Conservation (phyloP, 2,329 filamentous ascomycete species). For the Colletotrichum sojae region DNA sequence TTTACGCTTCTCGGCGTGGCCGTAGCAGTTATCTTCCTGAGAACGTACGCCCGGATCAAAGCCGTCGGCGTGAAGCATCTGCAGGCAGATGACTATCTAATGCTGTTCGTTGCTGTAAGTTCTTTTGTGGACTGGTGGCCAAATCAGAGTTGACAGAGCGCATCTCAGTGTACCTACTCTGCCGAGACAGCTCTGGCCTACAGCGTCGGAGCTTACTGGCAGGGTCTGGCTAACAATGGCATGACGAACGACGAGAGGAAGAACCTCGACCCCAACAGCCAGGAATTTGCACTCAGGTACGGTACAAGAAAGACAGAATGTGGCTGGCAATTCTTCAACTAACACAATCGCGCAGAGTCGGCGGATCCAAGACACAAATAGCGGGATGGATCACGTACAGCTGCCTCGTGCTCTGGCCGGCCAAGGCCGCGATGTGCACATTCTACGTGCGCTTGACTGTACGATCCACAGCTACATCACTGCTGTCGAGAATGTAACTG, state of each 20-base stretch:
- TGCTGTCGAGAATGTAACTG: background rate
- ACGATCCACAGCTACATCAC: slow-evolving; percentile 8
- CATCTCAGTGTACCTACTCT: slow-evolving; percentile 24
- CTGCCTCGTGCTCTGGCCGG: slow-evolving; percentile 61
- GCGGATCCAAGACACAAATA: slow-evolving; percentile 68
- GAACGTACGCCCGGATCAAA: slow-evolving; percentile 64
- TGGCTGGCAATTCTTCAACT: background rate
- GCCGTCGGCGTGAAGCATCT: slow-evolving; percentile 65
- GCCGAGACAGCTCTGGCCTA: slow-evolving; percentile 48
- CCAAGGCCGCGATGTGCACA: slow-evolving; percentile 67
- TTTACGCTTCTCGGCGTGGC: slow-evolving; percentile 65
- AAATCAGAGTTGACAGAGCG: background rate
- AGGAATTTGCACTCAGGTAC: slow-evolving; percentile 60
- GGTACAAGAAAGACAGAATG: background rate
- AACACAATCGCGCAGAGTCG: slow-evolving; percentile 51
- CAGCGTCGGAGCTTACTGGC: slow-evolving; percentile 54
- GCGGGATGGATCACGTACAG: slow-evolving; percentile 67
- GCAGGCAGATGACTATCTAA: slow-evolving; percentile 68
- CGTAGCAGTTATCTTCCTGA: slow-evolving; percentile 63
- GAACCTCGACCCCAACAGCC: slow-evolving; percentile 57
- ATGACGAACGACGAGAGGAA: slow-evolving; percentile 67
- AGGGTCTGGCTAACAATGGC: slow-evolving; percentile 69
- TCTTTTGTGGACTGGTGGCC: slow-evolving; percentile 17
- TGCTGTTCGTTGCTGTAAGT: slow-evolving; percentile 45
- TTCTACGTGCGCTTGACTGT: slow-evolving; percentile 67